Evolutionary conservation across 2,329 filamentous ascomycete genomes (phyloP).

Genomic region (Alternaria postmessia): DNA sequence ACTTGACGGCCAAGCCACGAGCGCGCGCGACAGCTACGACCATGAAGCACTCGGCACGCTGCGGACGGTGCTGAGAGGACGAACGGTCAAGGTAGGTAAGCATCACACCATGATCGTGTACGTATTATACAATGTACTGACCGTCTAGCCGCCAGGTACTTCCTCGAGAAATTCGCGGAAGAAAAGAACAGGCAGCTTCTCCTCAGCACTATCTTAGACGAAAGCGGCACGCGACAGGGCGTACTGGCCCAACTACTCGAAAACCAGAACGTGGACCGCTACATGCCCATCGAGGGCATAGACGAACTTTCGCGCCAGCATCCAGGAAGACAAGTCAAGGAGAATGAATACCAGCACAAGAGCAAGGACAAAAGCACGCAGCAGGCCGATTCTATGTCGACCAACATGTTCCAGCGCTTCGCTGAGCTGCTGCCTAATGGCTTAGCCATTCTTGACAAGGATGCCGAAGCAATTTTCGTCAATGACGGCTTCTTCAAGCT

Average conservation of each 20-base stretch:
- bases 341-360: constrained; percentile 14
- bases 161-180: constrained; percentile 28
- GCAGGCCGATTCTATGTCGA: constrained; percentile 48
- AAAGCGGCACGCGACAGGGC: constrained; percentile 40
- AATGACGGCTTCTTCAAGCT: constrained; percentile 57
- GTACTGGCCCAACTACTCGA: constrained; percentile 45
- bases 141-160: constrained; percentile 34
- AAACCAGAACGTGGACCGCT: constrained; percentile 27
- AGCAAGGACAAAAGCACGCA: neutral
- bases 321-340: constrained; percentile 22
- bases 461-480: constrained; percentile 56
- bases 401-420: constrained; percentile 54
- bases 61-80: constrained; percentile 43
- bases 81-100: constrained; percentile 52
- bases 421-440: constrained; percentile 57
- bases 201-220: constrained; percentile 45
- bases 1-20: constrained; percentile 47
- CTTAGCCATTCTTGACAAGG: constrained; percentile 56
- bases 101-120: constrained; percentile 13
- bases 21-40: constrained; percentile 42
- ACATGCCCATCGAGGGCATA: constrained; percentile 38
- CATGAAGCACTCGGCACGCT: constrained; percentile 48
- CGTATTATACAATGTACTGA: constrained; percentile 15
- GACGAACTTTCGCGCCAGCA: constrained; percentile 27
- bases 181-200: constrained; percentile 33